Evolutionary conservation across 164 flowering plant genomes (phyloP), one percentile per base, ranked within the genome.

Genomic region (Liquidambar formosana): DNA sequence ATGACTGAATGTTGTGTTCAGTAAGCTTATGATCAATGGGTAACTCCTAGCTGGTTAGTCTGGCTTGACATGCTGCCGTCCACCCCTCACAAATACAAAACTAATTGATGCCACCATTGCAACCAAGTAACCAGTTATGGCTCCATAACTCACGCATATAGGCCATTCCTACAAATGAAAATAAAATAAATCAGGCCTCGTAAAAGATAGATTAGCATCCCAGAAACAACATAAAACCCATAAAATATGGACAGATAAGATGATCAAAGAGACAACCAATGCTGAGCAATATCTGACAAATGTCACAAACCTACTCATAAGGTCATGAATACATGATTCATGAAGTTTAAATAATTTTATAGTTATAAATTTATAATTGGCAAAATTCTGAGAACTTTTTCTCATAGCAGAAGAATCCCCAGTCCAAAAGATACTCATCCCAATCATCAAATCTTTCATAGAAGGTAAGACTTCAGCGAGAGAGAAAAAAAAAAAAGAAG

Each of bases 161-260:
- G 99, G 99, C 99, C 99, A 94, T 71, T 94, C 97, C 99, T 94
- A 66, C 76, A 77, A 57, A 63, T 25, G 23, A 48, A 23, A 56
- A 72, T 16, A 10, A 56, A 11, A 12, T 28, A 51, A 12, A 43
- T 69, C n/a, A 57, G 11, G 28, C n/a, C 28, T 65, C 25, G 15
- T 44, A 44, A 23, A 38, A 16, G 19, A n/a, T 11, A 43, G 2
- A 12, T 0, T 38, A 9, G 38, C 18, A 3, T 2, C 27, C 1
- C 38, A 67, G 16, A 10, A 15, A 23, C 23, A 41, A 23, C 19
- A 6, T 21, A 14, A 0, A 53, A 53, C 26, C 60, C 51, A 51
- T 28, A 19, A n/a, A 48, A 47, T 15, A 63, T 60, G 9, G 3
- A 23, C 21, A 19, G 22, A n/a, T n/a, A n/a, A n/a, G n/a, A n/a